phyloP scores from a whole-genome alignment of 2,329 filamentous ascomycete species.

The Diatrype stigma region DNA sequence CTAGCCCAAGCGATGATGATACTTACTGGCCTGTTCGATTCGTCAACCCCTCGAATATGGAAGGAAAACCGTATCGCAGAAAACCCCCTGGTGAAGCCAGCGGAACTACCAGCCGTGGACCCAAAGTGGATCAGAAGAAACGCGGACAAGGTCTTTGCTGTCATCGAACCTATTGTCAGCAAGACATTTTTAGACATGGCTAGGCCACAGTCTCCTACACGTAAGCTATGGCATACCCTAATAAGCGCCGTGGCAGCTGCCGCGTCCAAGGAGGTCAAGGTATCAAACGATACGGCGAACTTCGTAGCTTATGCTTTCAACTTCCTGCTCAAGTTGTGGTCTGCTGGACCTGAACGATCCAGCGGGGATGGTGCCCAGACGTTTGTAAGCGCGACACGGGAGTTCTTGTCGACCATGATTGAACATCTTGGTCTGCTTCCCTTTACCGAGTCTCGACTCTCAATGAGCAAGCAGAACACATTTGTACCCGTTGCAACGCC shows the following conservation, averaged over 20 bases:
- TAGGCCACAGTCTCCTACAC: conserved; percentile 49
- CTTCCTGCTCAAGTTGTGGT: conserved; percentile 68
- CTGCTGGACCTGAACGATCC: conserved; percentile 50
- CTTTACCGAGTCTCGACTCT: conserved; percentile 59
- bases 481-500: conserved; percentile 63
- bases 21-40: conserved; percentile 68
- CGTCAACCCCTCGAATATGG: conserved; percentile 60
- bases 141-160: conserved; percentile 57
- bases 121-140: conserved; percentile 82
- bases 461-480: conserved; percentile 46
- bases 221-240: conserved; percentile 57
- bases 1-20: conserved; percentile 60
- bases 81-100: conserved; percentile 51
- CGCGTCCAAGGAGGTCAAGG: conserved; percentile 82
- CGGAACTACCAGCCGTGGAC: conserved; percentile 82
- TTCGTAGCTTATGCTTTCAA: conserved; percentile 71
- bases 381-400: conserved; percentile 52
- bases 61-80: conserved; percentile 67
- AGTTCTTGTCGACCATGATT: conserved; percentile 46
- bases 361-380: conserved; percentile 45
- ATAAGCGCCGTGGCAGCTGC: conserved; percentile 62
- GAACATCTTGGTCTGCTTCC: conserved; percentile 53
- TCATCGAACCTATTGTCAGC: conserved; percentile 58
- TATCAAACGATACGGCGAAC: conserved; percentile 75
- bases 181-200: conserved; percentile 59